Conservation (phyloP, 1,284 basidiomycete species). For the Jaminaea rosea region DNA sequence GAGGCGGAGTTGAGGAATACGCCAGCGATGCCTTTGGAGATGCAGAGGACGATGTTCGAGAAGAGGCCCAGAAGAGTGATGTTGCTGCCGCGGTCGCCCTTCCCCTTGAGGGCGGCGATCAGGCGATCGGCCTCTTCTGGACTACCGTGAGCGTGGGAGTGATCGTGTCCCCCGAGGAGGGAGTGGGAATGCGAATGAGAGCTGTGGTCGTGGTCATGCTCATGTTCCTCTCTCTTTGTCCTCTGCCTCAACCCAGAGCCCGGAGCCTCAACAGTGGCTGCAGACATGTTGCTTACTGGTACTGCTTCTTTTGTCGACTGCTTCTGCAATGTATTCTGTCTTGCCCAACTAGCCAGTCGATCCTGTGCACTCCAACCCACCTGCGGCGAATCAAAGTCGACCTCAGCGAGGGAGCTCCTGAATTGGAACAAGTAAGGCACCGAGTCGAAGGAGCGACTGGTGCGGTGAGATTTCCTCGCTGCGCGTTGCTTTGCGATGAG, state of each 20-base stretch:
- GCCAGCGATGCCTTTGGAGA: conserved; percentile 61
- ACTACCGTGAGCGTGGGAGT: conserved; percentile 33
- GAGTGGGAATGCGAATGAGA: conserved; percentile 7
- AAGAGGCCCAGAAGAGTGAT: conserved; percentile 60
- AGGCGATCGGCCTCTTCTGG: conserved; percentile 46
- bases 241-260: conserved; percentile 13
- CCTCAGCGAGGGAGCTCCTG: conserved; percentile 12
- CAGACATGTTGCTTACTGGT: conserved; percentile 10
- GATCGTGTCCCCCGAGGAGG: conserved; percentile 11
- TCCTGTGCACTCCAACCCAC: neutral
- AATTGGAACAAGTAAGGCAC: conserved; percentile 16
- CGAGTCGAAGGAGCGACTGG: neutral
- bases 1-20: conserved; percentile 65
- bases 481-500: neutral
- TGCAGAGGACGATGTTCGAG: conserved; percentile 72
- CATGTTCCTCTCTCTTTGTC: conserved; percentile 1
- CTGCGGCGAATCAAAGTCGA: conserved; percentile 2
- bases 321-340: conserved; percentile 2
- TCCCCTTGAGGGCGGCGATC: conserved; percentile 39
- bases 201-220: conserved; percentile 9
- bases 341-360: conserved; percentile 18
- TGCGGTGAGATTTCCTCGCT: neutral
- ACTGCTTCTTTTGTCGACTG: conserved; percentile 13
- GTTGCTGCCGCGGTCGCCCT: conserved; percentile 43
- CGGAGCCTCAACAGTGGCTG: conserved; percentile 9